Percentiles rank a stretch among this genome's conserved stretches.
phyloP scores from a whole-genome alignment of 2,329 filamentous ascomycete species.

The Metarhizium album region DNA sequence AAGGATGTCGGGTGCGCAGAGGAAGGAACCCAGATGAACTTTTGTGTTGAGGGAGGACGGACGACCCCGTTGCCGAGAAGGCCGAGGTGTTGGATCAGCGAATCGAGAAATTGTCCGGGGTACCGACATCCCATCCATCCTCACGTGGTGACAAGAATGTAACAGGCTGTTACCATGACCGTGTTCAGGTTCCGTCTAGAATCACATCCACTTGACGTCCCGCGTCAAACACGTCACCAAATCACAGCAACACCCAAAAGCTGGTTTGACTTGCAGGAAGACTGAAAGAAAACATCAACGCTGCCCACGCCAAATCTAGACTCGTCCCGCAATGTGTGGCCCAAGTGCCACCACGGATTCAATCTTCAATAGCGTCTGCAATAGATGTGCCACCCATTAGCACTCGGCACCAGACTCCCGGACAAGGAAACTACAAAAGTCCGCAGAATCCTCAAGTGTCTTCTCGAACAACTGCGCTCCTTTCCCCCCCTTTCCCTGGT shows the following conservation, averaged over 20 bases:
- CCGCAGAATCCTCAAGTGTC: not conserved
- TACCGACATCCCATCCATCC: too few species aligned
- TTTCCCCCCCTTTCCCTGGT: not conserved
- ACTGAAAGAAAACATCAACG: too few species aligned
- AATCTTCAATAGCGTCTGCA: not conserved
- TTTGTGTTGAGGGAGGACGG: conserved; percentile 9
- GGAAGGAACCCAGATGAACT: conserved; percentile 15
- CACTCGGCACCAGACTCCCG: too few species aligned
- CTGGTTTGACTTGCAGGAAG: too few species aligned
- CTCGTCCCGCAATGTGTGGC: too few species aligned
- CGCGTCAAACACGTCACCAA: too few species aligned
- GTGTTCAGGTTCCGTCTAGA: too few species aligned
- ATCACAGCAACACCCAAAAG: too few species aligned
- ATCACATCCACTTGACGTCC: too few species aligned
- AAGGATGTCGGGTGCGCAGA: conserved; percentile 26
- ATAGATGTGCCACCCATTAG: not conserved
- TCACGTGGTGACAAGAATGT: too few species aligned
- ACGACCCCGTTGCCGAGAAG: not conserved
- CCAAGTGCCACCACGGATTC: not conserved
- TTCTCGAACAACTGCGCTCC: not conserved
- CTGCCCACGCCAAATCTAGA: not conserved
- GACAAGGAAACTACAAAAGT: too few species aligned
- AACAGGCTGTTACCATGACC: too few species aligned
- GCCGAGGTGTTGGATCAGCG: not conserved
- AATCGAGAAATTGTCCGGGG: not conserved